Evolutionary conservation across 2,329 filamentous ascomycete genomes (phyloP).

Genomic region (Claviceps fusiformis): DNA sequence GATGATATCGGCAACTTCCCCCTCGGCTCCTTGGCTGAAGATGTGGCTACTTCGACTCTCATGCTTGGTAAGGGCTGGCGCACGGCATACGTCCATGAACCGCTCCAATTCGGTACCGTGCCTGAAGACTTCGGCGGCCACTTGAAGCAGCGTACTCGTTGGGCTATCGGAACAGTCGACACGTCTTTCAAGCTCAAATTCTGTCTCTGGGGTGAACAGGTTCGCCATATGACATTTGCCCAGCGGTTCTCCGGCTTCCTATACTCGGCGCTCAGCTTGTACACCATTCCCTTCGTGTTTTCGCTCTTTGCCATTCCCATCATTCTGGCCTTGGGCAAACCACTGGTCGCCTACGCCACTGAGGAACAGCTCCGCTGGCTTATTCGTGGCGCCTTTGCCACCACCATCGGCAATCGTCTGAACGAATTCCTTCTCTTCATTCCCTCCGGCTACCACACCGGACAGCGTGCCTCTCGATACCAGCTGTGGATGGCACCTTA

Average conservation of each 20-base stretch:
- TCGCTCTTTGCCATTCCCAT: constrained; percentile 46
- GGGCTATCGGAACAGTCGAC: constrained; percentile 43
- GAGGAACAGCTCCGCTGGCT: constrained; percentile 43
- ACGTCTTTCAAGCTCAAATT: constrained; percentile 47
- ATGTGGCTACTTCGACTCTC: constrained; percentile 43
- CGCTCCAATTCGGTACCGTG: constrained; percentile 45
- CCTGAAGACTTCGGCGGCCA: constrained; percentile 42
- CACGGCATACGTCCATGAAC: constrained; percentile 45
- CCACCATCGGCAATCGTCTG: constrained; percentile 36
- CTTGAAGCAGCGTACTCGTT: constrained; percentile 42
- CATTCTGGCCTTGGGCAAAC: constrained; percentile 42
- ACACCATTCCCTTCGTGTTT: constrained; percentile 39
- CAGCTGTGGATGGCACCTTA: constrained; percentile 52
- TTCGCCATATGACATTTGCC: constrained; percentile 38
- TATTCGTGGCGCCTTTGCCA: constrained; percentile 39
- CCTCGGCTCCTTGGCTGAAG: constrained; percentile 44
- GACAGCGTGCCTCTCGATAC: constrained; percentile 40
- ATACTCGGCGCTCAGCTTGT: constrained; percentile 40
- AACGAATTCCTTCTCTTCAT: constrained; percentile 45
- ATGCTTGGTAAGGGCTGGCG: constrained; percentile 49
- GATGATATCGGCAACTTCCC: constrained; percentile 50
- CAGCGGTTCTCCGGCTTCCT: constrained; percentile 47
- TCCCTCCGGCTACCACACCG: constrained; percentile 44
- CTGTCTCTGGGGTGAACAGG: constrained; percentile 39
- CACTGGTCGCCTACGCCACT: constrained; percentile 41